These are phyloP conservation scores for Alternaria hordeiaustralica DNA, from an alignment of 2,329 filamentous ascomycete genomes.

Conservation along the genomic window DNA sequence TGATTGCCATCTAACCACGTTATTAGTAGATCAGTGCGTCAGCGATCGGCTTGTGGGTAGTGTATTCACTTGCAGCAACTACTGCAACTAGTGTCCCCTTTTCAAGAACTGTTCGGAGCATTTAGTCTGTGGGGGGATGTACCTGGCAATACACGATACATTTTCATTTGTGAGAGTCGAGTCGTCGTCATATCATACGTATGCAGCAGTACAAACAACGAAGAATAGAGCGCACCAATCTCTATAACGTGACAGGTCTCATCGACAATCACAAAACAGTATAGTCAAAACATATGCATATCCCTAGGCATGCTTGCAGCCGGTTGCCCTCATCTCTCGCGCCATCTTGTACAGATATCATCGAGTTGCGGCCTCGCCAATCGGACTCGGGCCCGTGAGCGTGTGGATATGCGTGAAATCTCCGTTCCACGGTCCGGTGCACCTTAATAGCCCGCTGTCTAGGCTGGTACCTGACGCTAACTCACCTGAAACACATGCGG, in stretches of 20 bases:
- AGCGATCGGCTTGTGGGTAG: background rate
- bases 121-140: fast-evolving
- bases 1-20: background rate
- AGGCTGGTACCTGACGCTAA: background rate
- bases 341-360: background rate
- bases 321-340: background rate
- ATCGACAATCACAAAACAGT: background rate
- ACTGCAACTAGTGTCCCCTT: background rate
- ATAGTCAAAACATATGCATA: background rate
- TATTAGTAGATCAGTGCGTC: background rate
- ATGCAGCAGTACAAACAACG: background rate
- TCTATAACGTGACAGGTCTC: background rate
- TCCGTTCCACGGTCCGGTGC: background rate
- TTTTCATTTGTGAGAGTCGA: background rate
- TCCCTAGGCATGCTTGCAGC: background rate
- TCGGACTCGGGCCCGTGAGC: background rate
- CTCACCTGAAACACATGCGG: background rate
- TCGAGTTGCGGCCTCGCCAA: background rate
- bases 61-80: background rate
- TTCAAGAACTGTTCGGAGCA: background rate
- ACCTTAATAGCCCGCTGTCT: background rate
- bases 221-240: background rate
- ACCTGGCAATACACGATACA: background rate
- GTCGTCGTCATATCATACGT: background rate
- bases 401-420: background rate